These are phyloP conservation scores for Aegle marmelos DNA, from an alignment of 345 rosid species.

Conservation along the genomic window DNA sequence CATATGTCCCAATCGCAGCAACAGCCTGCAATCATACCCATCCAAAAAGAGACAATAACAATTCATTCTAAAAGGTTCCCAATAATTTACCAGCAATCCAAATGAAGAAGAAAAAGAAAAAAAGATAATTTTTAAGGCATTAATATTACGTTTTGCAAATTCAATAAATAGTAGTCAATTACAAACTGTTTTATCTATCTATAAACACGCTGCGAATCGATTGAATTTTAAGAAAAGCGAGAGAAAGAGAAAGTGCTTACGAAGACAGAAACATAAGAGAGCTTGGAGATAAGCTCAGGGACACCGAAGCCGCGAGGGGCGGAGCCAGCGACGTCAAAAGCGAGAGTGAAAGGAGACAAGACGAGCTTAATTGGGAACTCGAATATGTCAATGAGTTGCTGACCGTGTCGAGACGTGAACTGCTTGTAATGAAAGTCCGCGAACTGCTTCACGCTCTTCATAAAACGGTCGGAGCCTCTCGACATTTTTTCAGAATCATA, in stretches of 20 bases:
- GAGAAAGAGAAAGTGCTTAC: constrained; percentile 33
- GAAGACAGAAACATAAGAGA: constrained; percentile 68
- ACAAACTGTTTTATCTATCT: no score
- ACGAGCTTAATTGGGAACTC: constrained; percentile 80
- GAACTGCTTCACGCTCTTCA: constrained; percentile 52
- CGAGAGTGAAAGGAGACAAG: constrained; percentile 80
- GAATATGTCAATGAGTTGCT: constrained; percentile 62
- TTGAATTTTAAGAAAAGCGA: neutral
- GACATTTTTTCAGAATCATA: constrained; percentile 41
- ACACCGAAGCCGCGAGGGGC: constrained; percentile 92
- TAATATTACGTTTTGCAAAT: no score
- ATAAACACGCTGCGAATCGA: no score
- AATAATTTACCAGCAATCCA: neutral
- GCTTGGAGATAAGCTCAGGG: constrained; percentile 73
- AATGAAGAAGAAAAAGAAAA: neutral
- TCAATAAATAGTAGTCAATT: neutral
- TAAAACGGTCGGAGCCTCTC: constrained; percentile 52
- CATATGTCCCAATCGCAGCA: constrained; percentile 89
- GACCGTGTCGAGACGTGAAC: constrained; percentile 56
- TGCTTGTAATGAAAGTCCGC: constrained; percentile 57
- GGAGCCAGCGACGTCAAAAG: constrained; percentile 84
- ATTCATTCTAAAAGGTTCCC: neutral
- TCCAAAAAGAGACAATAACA: neutral
- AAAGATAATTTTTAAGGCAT: neutral
- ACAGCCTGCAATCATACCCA: constrained; percentile 49